phyloP scores from a whole-genome alignment of 345 rosid genomes.

The Barbarea vulgaris region DNA sequence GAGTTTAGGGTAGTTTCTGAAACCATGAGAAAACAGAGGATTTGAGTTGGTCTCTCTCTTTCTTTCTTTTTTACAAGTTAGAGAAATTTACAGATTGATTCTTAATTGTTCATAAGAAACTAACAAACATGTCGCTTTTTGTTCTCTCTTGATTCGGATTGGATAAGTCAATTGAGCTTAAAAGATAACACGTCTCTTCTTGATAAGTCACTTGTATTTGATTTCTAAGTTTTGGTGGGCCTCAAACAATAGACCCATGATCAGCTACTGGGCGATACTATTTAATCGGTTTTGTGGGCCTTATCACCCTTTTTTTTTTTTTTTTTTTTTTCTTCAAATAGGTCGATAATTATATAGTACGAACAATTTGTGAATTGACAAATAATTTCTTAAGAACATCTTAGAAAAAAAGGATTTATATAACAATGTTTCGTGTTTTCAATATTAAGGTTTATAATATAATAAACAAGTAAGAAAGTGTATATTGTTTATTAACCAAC shows the following conservation, averaged over 20 bases:
- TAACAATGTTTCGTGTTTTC: no score
- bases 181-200: background rate
- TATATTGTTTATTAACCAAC: no score
- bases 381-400: no score
- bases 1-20: background rate
- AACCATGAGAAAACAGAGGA: background rate
- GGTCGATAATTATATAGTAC: no score
- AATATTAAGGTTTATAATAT: no score
- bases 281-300: background rate
- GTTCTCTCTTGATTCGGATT: background rate
- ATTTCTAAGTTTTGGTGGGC: background rate
- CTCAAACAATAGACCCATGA: background rate
- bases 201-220: background rate
- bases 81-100: constrained; percentile 25
- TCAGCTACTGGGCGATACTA: background rate
- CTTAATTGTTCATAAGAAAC: constrained; percentile 13
- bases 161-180: background rate
- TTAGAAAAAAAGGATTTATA: no score
- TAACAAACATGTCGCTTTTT: background rate
- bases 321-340: no score
- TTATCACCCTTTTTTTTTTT: background rate
- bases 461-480: no score
- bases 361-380: no score
- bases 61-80: background rate
- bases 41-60: background rate